Conservation (phyloP, 2,329 filamentous ascomycete species). For the Pyricularia pennisetigena region DNA sequence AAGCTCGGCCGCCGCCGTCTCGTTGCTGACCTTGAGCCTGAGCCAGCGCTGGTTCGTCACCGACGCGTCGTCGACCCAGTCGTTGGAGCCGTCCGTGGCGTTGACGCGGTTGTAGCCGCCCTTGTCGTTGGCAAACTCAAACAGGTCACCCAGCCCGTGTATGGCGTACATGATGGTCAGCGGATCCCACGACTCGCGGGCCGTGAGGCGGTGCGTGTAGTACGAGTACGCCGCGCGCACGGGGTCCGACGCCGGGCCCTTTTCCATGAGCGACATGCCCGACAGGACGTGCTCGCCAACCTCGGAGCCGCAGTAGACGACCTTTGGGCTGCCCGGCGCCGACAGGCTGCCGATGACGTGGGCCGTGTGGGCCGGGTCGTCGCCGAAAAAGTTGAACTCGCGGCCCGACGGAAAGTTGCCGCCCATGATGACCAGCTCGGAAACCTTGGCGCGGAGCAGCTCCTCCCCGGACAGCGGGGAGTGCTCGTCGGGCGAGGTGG, state of each 20-base stretch:
- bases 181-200: conserved; percentile 30
- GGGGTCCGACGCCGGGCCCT: conserved; percentile 22
- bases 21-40: conserved; percentile 13
- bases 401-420: conserved; percentile 35
- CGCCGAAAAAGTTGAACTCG: conserved; percentile 39
- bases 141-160: conserved; percentile 22
- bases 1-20: neutral
- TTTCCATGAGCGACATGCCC: conserved; percentile 22
- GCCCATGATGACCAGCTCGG: conserved; percentile 41
- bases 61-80: conserved; percentile 27
- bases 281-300: conserved; percentile 30
- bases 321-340: conserved; percentile 10
- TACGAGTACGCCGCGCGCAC: conserved; percentile 27
- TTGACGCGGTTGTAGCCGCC: conserved; percentile 32
- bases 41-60: conserved; percentile 29
- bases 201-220: conserved; percentile 18
- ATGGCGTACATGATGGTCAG: conserved; percentile 29
- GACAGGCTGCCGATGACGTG: conserved; percentile 37
- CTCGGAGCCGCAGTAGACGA: conserved; percentile 33
- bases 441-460: conserved; percentile 33
- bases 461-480: conserved; percentile 27
- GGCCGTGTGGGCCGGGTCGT: conserved; percentile 23
- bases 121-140: conserved; percentile 23
- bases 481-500: conserved; percentile 25
- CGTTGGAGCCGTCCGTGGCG: conserved; percentile 26